Conservation (phyloP, 352 stramenopile genomes). For the Globisporangium echinulatum region DNA sequence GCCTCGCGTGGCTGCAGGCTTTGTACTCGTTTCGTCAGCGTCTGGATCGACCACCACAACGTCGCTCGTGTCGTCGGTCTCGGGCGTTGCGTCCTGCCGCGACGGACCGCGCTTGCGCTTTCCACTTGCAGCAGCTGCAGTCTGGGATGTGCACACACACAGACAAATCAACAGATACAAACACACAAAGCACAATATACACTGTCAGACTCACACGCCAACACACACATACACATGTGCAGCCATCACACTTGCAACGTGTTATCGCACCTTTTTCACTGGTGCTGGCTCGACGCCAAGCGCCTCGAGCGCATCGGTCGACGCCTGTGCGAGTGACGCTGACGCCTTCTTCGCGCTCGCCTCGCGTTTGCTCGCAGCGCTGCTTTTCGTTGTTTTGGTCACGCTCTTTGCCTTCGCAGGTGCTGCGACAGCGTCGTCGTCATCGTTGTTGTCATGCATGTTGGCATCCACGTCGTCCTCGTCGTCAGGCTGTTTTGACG, state of each 20-base stretch:
- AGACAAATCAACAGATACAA: neutral
- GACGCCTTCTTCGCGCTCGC: conserved; percentile 20
- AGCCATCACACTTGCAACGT: neutral
- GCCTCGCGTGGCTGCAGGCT: neutral
- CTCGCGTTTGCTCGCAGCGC: conserved; percentile 14
- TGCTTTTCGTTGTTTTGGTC: conserved; percentile 6
- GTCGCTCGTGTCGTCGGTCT: neutral
- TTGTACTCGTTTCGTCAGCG: neutral
- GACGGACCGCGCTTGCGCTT: conserved; percentile 13
- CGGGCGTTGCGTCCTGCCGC: conserved; percentile 1
- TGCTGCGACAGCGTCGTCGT: neutral
- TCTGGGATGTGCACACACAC: neutral
- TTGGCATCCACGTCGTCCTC: conserved; percentile 20
- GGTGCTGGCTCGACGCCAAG: neutral
- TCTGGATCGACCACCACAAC: neutral
- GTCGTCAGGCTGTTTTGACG: conserved; percentile 12
- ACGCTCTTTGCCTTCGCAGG: conserved; percentile 4
- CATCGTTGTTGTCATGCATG: conserved; percentile 3
- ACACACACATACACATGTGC: neutral
- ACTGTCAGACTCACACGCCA: neutral
- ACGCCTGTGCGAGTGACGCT: neutral
- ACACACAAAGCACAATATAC: neutral
- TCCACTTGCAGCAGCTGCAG: neutral
- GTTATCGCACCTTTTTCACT: conserved; percentile 8
- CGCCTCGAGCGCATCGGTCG: conserved; percentile 6